phyloP scores from a whole-genome alignment of 148 eudicot species.

The Rhododendron griersonianum region DNA sequence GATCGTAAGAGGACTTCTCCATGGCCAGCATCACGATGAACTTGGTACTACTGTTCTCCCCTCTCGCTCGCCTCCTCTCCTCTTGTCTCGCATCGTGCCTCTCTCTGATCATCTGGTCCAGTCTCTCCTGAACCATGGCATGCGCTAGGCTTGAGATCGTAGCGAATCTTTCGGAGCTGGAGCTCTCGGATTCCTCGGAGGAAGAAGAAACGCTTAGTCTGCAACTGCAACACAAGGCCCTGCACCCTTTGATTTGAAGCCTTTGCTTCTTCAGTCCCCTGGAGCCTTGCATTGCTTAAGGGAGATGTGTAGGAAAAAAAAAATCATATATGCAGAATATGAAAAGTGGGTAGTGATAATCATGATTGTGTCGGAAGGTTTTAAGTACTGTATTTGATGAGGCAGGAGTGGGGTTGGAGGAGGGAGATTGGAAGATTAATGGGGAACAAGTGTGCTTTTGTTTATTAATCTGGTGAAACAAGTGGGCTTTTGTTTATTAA shows the following conservation, averaged over 20 bases:
- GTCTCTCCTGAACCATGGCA: conserved; percentile 71
- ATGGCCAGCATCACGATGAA: conserved; percentile 59
- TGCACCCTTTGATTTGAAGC: conserved; percentile 40
- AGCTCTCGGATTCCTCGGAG: conserved; percentile 33
- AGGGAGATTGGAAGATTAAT: conserved; percentile 12
- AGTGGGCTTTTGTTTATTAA: conserved; percentile 12
- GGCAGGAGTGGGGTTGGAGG: background rate
- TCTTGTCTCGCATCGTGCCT: conserved; percentile 32
- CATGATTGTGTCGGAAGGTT: conserved; percentile 42
- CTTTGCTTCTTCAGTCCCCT: conserved; percentile 30
- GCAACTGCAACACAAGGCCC: conserved; percentile 55
- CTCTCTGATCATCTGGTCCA: conserved; percentile 70
- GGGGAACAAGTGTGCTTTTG: conserved; percentile 8
- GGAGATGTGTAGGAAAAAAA: background rate
- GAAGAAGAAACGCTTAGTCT: conserved; percentile 59
- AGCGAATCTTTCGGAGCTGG: conserved; percentile 24
- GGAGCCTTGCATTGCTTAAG: conserved; percentile 37
- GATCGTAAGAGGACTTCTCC: conserved; percentile 68
- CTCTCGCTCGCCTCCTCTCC: conserved; percentile 29
- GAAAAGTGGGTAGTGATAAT: conserved; percentile 22
- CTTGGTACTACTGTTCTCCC: conserved; percentile 29
- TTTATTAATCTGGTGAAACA: background rate
- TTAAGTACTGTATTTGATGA: background rate
- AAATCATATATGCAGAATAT: conserved; percentile 21
- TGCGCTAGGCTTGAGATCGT: conserved; percentile 60